Evolutionary conservation across 139 green algal genomes (phyloP), one percentile per base, ranked within the genome.

Genomic region (Picochlorum costavermella): DNA sequence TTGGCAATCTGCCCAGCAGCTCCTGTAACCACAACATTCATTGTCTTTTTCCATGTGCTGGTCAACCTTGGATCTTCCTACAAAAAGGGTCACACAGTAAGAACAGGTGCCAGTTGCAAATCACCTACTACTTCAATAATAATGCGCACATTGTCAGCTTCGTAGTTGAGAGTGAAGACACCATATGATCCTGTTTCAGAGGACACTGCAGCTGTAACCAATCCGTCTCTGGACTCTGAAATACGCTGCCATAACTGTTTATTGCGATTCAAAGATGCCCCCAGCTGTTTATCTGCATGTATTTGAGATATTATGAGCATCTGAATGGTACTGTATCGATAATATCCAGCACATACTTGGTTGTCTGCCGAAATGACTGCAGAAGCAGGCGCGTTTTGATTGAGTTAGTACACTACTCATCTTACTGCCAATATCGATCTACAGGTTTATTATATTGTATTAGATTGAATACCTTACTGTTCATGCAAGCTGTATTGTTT

Each of bases 1-100:
- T 96, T 96, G 56, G 82, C 82, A 31, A 96, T 96, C 70, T 90
- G 83, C 20, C 90, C 90, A 5, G 87, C 88, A 3, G 51, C 64
- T 55, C 64, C 70, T 5, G 64, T 76, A 50, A 76, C 58, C 3
- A 37, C 66, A 43, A 80, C 60, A 56, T 75, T 82, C 46, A 91
- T 78, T 6, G 79, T 86, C 69, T 84, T 83, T 76, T 91, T 87
- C 84, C 84, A 91, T 12, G 51, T 78, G 17, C 69, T 65, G 5
- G 79, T 88, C 43, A 87, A 60, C 17, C 73, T 65, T 12, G 75
- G 68, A 46, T 82, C 69, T 70, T 85, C 82, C 81, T 84, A 64
- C 53, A 63, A 8, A 16, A n/a, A 1, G 1, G 58, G 20, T 17
- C 20, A 64, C 17, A 36, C 17, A 20, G 56, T 46, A 36, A 62